Conservation (phyloP, 2,329 filamentous ascomycete species). For the Pseudogymnoascus sp. region DNA sequence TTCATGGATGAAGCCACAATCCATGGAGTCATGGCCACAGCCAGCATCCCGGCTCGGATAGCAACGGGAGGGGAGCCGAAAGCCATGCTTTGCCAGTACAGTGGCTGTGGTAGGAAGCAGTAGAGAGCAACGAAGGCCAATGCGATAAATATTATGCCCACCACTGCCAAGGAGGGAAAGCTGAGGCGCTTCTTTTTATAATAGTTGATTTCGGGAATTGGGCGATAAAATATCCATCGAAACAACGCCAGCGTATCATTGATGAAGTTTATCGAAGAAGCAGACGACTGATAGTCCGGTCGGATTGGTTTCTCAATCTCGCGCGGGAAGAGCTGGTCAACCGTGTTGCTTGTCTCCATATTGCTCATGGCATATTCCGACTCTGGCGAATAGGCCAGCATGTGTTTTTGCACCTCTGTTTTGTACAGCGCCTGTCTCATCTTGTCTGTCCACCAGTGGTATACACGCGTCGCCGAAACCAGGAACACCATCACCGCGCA, state of each 20-base stretch:
- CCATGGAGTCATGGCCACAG: conserved; percentile 87
- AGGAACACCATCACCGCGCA: conserved; percentile 62
- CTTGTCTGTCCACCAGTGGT: conserved; percentile 90
- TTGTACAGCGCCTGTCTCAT: conserved; percentile 85
- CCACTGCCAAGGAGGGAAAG: conserved; percentile 72
- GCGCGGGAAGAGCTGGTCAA: conserved; percentile 65
- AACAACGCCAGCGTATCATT: conserved; percentile 78
- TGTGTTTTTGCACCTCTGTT: conserved; percentile 65
- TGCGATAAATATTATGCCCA: conserved; percentile 60
- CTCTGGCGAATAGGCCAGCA: conserved; percentile 48
- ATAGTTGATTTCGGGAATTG: conserved; percentile 66
- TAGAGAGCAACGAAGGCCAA: conserved; percentile 70
- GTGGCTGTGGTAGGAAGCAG: conserved; percentile 77
- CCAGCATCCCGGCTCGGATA: conserved; percentile 82
- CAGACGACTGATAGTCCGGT: conserved; percentile 58
- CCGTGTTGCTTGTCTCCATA: conserved; percentile 46
- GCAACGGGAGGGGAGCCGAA: conserved; percentile 85
- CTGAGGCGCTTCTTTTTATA: conserved; percentile 59
- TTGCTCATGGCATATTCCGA: conserved; percentile 56
- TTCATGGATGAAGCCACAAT: conserved; percentile 87
- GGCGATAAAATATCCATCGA: conserved; percentile 82
- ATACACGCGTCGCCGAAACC: conserved; percentile 65
- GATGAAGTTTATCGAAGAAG: conserved; percentile 65
- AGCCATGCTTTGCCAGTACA: conserved; percentile 81
- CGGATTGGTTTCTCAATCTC: conserved; percentile 50